These are phyloP conservation scores for Trichophyton rubrum DNA, from an alignment of 2,329 filamentous ascomycete species.

Conservation along the genomic window DNA sequence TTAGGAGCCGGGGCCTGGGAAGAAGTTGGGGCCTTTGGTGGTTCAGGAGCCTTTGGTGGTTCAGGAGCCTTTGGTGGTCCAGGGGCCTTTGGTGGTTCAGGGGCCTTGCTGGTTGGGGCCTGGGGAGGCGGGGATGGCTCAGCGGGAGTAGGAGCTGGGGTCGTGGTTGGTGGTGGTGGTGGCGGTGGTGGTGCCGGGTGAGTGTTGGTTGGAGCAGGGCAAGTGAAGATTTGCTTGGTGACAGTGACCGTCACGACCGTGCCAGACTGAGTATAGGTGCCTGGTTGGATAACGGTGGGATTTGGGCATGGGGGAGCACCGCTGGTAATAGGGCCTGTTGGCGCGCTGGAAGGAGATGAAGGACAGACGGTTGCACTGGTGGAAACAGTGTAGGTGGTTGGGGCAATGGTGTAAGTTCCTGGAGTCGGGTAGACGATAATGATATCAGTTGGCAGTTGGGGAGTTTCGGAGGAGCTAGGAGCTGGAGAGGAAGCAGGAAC, in stretches of 20 bases:
- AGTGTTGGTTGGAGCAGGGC: slow-evolving; percentile 48
- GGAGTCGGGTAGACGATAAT: slow-evolving; percentile 48
- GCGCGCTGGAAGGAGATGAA: slow-evolving; percentile 42
- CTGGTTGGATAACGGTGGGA: slow-evolving; percentile 53
- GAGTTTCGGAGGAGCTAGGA: slow-evolving; percentile 11
- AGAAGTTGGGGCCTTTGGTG: background rate
- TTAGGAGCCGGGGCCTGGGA: slow-evolving; percentile 1
- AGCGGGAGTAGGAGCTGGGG: slow-evolving; percentile 17
- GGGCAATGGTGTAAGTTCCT: slow-evolving; percentile 63
- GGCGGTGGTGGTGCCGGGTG: slow-evolving; percentile 21
- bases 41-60: slow-evolving; percentile 5
- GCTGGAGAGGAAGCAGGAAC: slow-evolving; percentile 10
- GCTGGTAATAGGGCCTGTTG: slow-evolving; percentile 43
- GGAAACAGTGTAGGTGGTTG: slow-evolving; percentile 56
- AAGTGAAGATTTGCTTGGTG: slow-evolving; percentile 56
- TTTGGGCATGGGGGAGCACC: slow-evolving; percentile 55
- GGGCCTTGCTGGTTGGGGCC: background rate
- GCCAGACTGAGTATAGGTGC: slow-evolving; percentile 60
- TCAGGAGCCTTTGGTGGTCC: slow-evolving; percentile 14
- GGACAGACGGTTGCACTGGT: slow-evolving; percentile 56
- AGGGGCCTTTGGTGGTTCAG: slow-evolving; percentile 15
- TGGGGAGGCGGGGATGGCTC: slow-evolving; percentile 12
- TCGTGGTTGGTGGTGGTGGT: slow-evolving; percentile 12
- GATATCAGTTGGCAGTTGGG: slow-evolving; percentile 35
- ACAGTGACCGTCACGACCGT: slow-evolving; percentile 55